These are phyloP conservation scores for Zea luxurians DNA, from an alignment of 176 grass and related monocot genomes.

Conservation along the genomic window DNA sequence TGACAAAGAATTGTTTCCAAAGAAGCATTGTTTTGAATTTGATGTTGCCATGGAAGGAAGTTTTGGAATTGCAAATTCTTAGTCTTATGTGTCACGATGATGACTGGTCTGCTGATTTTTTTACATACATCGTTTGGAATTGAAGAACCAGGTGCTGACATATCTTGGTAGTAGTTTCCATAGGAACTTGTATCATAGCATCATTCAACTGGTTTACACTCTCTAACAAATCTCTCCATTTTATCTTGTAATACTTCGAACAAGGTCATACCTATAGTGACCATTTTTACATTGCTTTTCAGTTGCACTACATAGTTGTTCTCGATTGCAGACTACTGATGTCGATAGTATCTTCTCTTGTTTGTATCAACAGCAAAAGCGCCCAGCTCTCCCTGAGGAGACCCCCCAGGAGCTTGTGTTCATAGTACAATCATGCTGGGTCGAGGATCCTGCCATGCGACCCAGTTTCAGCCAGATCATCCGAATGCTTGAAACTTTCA, in stretches of 20 bases:
- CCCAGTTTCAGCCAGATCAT: constrained; percentile 97
- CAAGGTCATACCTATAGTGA: not conserved
- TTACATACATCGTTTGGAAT: constrained; percentile 4
- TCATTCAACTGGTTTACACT: not conserved
- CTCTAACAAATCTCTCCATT: not conserved
- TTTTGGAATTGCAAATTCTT: not conserved
- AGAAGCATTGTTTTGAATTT: constrained; percentile 3
- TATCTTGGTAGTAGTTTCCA: not conserved
- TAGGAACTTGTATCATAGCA: not conserved
- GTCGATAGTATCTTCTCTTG: not conserved
- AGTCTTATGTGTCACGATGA: not conserved
- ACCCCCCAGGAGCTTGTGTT: constrained; percentile 75
- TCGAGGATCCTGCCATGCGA: constrained; percentile 80
- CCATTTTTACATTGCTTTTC: not conserved
- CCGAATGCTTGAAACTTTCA: constrained; percentile 86
- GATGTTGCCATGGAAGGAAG: constrained; percentile 8
- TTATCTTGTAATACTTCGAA: not conserved
- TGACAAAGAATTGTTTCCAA: not conserved
- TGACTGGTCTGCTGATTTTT: not conserved
- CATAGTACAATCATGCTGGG: constrained; percentile 92
- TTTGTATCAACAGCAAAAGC: constrained; percentile 65
- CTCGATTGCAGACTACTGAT: constrained; percentile 5
- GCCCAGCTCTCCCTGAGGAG: constrained; percentile 71
- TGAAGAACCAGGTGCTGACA: not conserved
- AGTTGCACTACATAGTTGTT: not conserved